Conservation (phyloP, 202 grass and related monocot genomes). For the Panicum virgatum region DNA sequence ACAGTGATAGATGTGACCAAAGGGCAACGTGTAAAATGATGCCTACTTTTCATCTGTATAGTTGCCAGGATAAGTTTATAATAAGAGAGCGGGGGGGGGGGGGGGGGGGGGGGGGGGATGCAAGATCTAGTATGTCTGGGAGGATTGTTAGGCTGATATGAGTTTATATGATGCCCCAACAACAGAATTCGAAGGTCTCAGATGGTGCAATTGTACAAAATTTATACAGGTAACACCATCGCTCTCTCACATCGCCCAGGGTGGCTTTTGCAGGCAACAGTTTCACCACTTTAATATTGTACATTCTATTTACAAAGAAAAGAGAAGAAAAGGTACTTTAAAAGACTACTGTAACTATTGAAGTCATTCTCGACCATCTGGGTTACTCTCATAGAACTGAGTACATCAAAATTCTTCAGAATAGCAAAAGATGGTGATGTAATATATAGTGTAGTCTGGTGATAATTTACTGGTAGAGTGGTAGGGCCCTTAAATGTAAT, state of each 20-base stretch:
- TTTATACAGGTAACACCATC: not conserved
- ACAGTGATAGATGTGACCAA: not conserved
- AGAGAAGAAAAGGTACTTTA: no score
- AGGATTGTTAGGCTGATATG: not conserved
- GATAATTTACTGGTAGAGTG: not conserved
- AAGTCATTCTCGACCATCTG: not conserved
- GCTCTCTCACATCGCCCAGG: not conserved
- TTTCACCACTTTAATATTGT: not conserved
- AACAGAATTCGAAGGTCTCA: not conserved
- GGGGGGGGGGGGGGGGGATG: no score
- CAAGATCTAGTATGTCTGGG: not conserved
- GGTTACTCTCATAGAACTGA: constrained; percentile 1
- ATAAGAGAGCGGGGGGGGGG: no score
- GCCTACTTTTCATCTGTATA: not conserved
- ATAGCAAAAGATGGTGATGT: not conserved
- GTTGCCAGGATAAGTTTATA: not conserved
- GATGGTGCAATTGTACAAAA: not conserved
- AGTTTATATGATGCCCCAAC: not conserved
- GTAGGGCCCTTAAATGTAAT: not conserved
- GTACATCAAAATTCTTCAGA: not conserved
- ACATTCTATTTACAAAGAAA: not conserved
- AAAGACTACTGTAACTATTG: not conserved
- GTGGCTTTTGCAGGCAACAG: not conserved
- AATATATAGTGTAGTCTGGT: not conserved
- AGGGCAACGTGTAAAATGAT: not conserved